phyloP scores from a whole-genome alignment of 228 moss, liverwort and hornwort species.

The Sphagnum magellanicum region DNA sequence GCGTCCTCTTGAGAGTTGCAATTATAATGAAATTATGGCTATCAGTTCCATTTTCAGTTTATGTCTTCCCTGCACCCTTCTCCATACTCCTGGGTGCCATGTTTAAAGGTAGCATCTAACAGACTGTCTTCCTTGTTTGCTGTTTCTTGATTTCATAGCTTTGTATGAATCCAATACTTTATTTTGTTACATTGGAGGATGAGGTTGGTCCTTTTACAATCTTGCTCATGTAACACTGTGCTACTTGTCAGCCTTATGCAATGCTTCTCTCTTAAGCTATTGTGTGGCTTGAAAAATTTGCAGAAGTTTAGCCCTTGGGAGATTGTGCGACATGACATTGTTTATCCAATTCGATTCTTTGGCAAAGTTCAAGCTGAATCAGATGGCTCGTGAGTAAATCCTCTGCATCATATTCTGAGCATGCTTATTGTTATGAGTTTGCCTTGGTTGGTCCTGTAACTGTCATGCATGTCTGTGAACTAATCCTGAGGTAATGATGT shows the following conservation, averaged over 20 bases:
- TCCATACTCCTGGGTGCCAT: background rate
- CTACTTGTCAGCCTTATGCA: background rate
- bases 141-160: no score
- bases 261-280: background rate
- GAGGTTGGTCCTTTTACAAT: no score
- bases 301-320: slow-evolving; percentile 75
- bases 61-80: background rate
- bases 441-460: no score
- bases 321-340: slow-evolving; percentile 58
- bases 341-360: slow-evolving; percentile 57
- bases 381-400: slow-evolving; percentile 33
- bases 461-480: no score
- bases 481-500: no score
- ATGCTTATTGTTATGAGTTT: no score
- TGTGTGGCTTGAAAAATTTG: background rate
- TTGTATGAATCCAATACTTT: no score
- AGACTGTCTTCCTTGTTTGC: no score
- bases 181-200: no score
- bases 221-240: no score
- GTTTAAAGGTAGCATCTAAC: no score
- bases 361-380: slow-evolving; percentile 40
- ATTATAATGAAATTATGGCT: background rate
- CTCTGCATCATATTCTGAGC: background rate
- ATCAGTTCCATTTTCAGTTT: background rate
- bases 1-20: no score